Percentiles rank a stretch among this genome's conserved stretches.
Evolutionary conservation across 2,329 filamentous ascomycete genomes (phyloP).

Genomic region (Fusarium irregulare): DNA sequence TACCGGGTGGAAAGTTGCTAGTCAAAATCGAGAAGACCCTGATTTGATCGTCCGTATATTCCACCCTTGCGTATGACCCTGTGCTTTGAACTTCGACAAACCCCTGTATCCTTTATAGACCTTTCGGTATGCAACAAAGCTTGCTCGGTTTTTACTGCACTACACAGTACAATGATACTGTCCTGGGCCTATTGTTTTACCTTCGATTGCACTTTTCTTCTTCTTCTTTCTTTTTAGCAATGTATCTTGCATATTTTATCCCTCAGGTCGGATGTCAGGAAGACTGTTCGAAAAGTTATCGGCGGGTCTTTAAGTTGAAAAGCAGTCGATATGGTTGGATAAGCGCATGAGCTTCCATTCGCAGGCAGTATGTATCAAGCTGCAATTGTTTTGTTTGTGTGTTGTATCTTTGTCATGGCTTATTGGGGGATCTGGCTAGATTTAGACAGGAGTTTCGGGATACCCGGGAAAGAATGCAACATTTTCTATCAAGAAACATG

Average conservation of each 20-base stretch:
- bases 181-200: neutral
- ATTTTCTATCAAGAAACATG: neutral
- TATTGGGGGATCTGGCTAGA: slow-evolving; percentile 20
- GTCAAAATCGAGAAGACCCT: slow-evolving; percentile 64
- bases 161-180: neutral
- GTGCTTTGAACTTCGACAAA: neutral
- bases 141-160: neutral
- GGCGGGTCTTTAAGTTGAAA: neutral
- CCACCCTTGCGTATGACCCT: neutral
- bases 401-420: neutral
- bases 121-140: slow-evolving; percentile 7
- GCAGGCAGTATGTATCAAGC: neutral
- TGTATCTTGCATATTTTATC: neutral
- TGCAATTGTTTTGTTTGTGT: neutral
- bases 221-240: neutral
- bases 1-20: slow-evolving; percentile 61
- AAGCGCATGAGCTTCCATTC: neutral
- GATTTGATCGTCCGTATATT: slow-evolving; percentile 43
- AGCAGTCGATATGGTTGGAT: neutral
- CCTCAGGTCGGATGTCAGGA: neutral
- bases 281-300: neutral
- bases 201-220: neutral
- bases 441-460: slow-evolving; percentile 39
- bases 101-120: neutral
- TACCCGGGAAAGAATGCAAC: slow-evolving; percentile 31